Evolutionary conservation across 2,329 filamentous ascomycete genomes (phyloP).

Genomic region (Epichloe scottii): DNA sequence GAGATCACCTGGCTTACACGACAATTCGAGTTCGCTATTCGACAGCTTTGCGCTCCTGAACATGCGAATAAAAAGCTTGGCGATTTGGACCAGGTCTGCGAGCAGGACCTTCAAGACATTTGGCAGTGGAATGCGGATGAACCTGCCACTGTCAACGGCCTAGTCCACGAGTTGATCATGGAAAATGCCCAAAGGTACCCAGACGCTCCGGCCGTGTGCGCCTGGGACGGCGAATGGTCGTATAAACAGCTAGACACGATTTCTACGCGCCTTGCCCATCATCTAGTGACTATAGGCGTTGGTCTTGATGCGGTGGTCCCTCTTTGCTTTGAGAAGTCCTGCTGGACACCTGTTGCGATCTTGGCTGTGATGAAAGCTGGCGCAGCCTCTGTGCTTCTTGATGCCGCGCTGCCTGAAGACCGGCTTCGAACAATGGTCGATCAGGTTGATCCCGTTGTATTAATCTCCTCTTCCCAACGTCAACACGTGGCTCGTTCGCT

Average conservation of each 20-base stretch:
- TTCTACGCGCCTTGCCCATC: conserved; percentile 1
- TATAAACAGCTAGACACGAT: conserved; percentile 18
- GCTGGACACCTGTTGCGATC: conserved; percentile 3
- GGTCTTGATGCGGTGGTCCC: background rate
- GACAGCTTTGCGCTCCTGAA: no score
- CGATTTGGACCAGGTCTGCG: no score
- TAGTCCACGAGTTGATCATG: no score
- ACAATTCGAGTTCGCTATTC: no score
- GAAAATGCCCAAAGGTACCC: no score
- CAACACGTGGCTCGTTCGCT: no score
- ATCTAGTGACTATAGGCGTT: conserved; percentile 1
- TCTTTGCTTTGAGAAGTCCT: conserved; percentile 2
- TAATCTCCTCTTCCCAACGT: conserved; percentile 8
- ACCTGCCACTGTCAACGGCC: no score
- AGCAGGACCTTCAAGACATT: no score
- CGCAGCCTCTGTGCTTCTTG: background rate
- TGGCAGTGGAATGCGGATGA: no score
- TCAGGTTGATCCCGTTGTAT: conserved; percentile 6
- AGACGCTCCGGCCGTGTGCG: conserved; percentile 2
- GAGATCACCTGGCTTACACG: no score
- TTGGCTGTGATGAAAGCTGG: background rate
- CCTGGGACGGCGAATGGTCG: conserved; percentile 28
- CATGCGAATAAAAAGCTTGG: no score
- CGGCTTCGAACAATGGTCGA: conserved; percentile 8
- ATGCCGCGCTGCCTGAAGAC: conserved; percentile 9